Percentiles rank a stretch among this genome's conserved stretches.
Evolutionary conservation across 306 rosid species (phyloP).

Genomic region (Medicago arabica): DNA sequence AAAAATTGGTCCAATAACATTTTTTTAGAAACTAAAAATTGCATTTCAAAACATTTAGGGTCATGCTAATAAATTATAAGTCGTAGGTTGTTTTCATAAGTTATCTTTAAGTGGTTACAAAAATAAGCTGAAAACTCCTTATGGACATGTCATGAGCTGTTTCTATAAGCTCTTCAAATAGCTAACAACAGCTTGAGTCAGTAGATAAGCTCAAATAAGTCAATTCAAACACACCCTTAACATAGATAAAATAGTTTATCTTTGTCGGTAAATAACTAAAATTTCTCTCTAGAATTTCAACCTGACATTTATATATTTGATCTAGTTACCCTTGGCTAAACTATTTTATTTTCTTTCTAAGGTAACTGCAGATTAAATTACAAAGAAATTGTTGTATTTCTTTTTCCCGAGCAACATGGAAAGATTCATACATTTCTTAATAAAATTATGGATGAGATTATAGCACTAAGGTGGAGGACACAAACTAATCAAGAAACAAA

Average conservation of each 20-base stretch:
- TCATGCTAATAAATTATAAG: no score
- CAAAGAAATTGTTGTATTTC: not conserved
- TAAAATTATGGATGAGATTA: not conserved
- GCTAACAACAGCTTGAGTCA: no score
- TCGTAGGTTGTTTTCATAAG: no score
- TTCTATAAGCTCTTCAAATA: not conserved
- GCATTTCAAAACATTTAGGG: no score
- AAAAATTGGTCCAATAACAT: no score
- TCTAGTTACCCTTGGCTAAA: not conserved
- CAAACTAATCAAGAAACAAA: conserved; percentile 9
- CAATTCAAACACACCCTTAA: not conserved
- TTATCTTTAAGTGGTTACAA: not conserved
- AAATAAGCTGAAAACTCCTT: not conserved
- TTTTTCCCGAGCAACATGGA: not conserved
- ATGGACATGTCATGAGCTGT: not conserved
- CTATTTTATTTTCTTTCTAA: not conserved
- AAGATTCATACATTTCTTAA: not conserved
- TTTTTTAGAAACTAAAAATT: no score
- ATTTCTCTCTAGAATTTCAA: conserved; percentile 3
- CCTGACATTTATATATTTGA: not conserved
- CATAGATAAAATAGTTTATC: not conserved
- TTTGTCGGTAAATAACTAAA: not conserved
- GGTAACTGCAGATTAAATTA: not conserved
- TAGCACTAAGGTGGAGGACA: not conserved
- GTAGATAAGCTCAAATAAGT: no score